phyloP scores from a whole-genome alignment of 257 asterid genomes.

The Henckelia pumila region DNA sequence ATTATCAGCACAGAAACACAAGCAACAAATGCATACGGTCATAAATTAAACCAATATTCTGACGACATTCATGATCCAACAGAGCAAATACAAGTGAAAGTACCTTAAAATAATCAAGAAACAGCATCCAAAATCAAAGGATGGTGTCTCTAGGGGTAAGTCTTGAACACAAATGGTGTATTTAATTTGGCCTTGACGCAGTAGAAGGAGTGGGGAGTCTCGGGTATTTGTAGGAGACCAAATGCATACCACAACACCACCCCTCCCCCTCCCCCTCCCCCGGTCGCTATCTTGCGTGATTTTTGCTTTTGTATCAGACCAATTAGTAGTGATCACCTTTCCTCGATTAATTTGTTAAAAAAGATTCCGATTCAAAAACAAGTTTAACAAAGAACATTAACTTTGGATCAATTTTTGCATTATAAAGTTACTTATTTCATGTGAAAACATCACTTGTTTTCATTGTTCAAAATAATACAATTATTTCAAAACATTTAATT shows the following conservation, averaged over 20 bases:
- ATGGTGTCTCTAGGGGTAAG: neutral
- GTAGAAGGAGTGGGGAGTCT: slow-evolving; percentile 31
- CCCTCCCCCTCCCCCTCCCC: too few relatives aligned
- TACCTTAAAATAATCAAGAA: neutral
- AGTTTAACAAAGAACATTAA: neutral
- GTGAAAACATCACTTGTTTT: too few relatives aligned
- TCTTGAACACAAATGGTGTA: neutral
- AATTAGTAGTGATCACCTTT: too few relatives aligned
- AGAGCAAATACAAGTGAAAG: neutral
- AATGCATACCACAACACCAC: slow-evolving; percentile 21
- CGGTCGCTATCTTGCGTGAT: too few relatives aligned
- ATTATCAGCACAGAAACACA: neutral
- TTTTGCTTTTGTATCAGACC: neutral
- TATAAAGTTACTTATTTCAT: neutral
- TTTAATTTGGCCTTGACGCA: slow-evolving; percentile 37
- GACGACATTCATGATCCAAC: too few relatives aligned
- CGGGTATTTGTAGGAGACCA: slow-evolving; percentile 61
- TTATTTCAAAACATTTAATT: too few relatives aligned
- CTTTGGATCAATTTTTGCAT: neutral
- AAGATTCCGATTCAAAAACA: neutral
- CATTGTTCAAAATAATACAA: too few relatives aligned
- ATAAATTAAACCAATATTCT: neutral
- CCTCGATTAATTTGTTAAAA: neutral
- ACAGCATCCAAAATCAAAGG: neutral
- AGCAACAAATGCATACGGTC: neutral